Evolutionary conservation across 805 yeast species (phyloP).

Genomic region (Zygotorulaspora florentina): DNA sequence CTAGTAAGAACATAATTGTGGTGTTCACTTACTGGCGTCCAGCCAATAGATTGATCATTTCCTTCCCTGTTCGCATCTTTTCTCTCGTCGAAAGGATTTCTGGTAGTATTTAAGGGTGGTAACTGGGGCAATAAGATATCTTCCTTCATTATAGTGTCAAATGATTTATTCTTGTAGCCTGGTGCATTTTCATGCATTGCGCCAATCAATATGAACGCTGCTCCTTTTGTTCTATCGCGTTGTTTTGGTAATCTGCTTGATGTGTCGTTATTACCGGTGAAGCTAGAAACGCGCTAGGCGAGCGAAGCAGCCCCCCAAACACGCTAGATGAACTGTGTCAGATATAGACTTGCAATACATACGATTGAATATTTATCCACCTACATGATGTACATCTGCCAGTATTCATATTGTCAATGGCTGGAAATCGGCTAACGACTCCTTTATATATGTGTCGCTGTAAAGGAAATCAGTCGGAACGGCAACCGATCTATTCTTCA

Average conservation of each 20-base stretch:
- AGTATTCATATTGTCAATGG: background rate
- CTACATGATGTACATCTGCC: no score
- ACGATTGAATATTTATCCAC: no score
- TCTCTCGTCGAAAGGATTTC: conserved; percentile 18
- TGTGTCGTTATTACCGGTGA: no score
- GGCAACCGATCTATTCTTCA: conserved; percentile 39
- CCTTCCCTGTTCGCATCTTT: background rate
- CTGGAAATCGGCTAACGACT: conserved; percentile 51
- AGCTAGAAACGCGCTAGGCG: no score
- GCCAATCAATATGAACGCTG: background rate
- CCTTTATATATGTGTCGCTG: conserved; percentile 50
- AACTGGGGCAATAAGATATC: conserved; percentile 24
- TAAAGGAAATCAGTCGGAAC: conserved; percentile 57
- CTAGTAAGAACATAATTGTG: background rate
- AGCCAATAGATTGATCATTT: conserved; percentile 21
- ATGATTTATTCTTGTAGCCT: background rate
- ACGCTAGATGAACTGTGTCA: no score
- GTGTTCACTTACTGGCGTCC: conserved; percentile 22
- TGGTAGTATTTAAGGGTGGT: conserved; percentile 32
- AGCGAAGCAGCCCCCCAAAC: no score
- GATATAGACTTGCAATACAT: no score
- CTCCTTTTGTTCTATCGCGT: background rate
- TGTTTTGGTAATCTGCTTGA: background rate
- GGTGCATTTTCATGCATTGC: background rate
- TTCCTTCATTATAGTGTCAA: background rate